A percentile compares a stretch with the other conserved stretches of the same genome.
Evolutionary conservation across 345 rosid genomes (phyloP).

Genomic region (Anastatica hierochuntica): DNA sequence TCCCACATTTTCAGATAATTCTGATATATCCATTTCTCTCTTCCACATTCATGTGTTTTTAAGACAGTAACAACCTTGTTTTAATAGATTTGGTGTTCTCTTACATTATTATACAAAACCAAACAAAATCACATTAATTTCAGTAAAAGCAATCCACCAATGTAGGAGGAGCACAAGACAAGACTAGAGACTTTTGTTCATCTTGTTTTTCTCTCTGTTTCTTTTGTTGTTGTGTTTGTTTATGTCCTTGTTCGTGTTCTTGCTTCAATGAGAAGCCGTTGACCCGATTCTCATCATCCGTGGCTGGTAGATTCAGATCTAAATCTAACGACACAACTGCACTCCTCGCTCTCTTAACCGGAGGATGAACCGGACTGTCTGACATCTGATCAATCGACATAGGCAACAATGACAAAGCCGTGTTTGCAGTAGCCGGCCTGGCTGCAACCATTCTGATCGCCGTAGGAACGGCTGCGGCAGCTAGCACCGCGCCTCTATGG

Average conservation of each 20-base stretch:
- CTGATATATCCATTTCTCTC: not conserved
- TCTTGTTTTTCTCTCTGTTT: no score
- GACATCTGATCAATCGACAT: conserved; percentile 30
- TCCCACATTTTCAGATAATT: not conserved
- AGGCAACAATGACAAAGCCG: conserved; percentile 39
- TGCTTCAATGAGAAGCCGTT: conserved; percentile 44
- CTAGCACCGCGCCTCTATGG: conserved; percentile 42
- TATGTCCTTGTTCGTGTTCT: conserved; percentile 40
- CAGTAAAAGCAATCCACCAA: conserved; percentile 97
- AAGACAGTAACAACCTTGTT: not conserved
- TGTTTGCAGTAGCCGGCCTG: conserved; percentile 26
- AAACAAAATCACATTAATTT: conserved; percentile 17
- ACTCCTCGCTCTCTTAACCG: conserved; percentile 32
- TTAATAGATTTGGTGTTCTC: not conserved
- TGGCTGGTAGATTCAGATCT: conserved; percentile 97
- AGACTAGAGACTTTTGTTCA: conserved; percentile 42
- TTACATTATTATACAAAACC: conserved; percentile 3
- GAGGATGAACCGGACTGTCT: conserved; percentile 29
- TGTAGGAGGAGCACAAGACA: conserved; percentile 68
- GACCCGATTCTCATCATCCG: conserved; percentile 58
- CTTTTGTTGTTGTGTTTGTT: conserved; percentile 31
- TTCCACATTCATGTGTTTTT: conserved; percentile 3
- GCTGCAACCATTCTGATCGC: no score
- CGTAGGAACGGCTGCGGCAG: no score
- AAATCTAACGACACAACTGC: conserved; percentile 55